Evolutionary conservation across 129 eudicot genomes (phyloP).

Genomic region (Heracleum sosnowskyi): DNA sequence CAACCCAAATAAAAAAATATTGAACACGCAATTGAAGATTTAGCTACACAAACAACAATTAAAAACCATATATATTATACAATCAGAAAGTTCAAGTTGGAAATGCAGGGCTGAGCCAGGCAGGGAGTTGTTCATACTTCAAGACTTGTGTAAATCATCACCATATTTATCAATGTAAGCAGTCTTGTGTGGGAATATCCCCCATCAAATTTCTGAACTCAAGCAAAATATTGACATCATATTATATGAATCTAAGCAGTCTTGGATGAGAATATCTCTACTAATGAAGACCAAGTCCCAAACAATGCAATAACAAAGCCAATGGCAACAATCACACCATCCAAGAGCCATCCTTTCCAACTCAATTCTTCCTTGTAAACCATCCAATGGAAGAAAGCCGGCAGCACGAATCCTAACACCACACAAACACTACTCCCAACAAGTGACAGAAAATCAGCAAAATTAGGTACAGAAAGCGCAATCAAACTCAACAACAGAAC

Average conservation of each 20-base stretch:
- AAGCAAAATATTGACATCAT: neutral
- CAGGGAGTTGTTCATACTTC: neutral
- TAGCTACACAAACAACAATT: too few relatives aligned
- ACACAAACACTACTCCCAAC: conserved; percentile 93
- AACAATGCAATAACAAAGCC: conserved; percentile 50
- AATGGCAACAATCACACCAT: conserved; percentile 43
- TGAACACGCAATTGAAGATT: neutral
- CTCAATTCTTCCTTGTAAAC: conserved; percentile 57
- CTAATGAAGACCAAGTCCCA: conserved; percentile 71
- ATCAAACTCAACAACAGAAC: conserved; percentile 69
- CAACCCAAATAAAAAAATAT: neutral
- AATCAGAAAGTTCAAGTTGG: neutral
- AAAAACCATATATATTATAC: neutral
- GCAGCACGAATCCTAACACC: conserved; percentile 76
- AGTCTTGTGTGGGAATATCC: neutral
- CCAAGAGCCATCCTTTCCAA: conserved; percentile 27
- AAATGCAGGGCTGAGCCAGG: neutral
- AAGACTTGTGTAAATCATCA: neutral
- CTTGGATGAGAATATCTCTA: conserved; percentile 50
- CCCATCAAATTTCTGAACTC: neutral
- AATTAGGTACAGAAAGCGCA: conserved; percentile 80
- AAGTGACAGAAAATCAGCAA: conserved; percentile 92
- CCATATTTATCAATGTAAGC: neutral
- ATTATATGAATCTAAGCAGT: conserved; percentile 18
- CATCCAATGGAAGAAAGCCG: conserved; percentile 73